Evolutionary conservation across 2,329 filamentous ascomycete genomes (phyloP).

Genomic region (Laburnicola sp.): DNA sequence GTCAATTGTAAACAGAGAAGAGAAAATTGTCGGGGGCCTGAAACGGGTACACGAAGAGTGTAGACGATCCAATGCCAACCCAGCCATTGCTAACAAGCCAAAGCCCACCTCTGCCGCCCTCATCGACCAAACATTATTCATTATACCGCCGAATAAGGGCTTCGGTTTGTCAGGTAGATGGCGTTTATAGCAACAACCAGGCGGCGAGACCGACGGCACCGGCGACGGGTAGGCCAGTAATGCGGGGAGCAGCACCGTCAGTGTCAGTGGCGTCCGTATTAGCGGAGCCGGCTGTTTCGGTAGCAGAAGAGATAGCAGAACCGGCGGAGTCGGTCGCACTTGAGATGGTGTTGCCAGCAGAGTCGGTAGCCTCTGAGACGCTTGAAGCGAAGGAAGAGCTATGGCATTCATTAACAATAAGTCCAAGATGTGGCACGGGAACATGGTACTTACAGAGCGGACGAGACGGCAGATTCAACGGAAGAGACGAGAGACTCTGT

Average conservation of each 20-base stretch:
- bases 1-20: conserved; percentile 19
- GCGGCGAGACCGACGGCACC: conserved; percentile 44
- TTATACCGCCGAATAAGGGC: conserved; percentile 32
- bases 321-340: conserved; percentile 18
- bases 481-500: conserved; percentile 7
- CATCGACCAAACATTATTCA: conserved; percentile 35
- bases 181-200: conserved; percentile 44
- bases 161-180: conserved; percentile 16
- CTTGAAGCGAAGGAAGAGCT: not conserved
- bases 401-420: no score
- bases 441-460: conserved; percentile 2
- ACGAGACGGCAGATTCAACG: conserved; percentile 8
- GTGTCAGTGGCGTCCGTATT: not conserved
- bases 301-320: conserved; percentile 18
- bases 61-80: conserved; percentile 19
- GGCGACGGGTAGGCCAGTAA: conserved; percentile 42
- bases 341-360: conserved; percentile 7
- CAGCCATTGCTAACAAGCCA: conserved; percentile 26
- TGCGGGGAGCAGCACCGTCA: conserved; percentile 32
- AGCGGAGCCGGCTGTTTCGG: no score
- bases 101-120: conserved; percentile 20
- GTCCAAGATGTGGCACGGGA: no score
- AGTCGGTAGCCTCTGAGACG: conserved; percentile 2
- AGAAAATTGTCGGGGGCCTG: conserved; percentile 12
- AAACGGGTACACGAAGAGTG: conserved; percentile 13